These are phyloP conservation scores for Beta macrorhiza DNA, from an alignment of 179 eudicot species.

Conservation along the genomic window DNA sequence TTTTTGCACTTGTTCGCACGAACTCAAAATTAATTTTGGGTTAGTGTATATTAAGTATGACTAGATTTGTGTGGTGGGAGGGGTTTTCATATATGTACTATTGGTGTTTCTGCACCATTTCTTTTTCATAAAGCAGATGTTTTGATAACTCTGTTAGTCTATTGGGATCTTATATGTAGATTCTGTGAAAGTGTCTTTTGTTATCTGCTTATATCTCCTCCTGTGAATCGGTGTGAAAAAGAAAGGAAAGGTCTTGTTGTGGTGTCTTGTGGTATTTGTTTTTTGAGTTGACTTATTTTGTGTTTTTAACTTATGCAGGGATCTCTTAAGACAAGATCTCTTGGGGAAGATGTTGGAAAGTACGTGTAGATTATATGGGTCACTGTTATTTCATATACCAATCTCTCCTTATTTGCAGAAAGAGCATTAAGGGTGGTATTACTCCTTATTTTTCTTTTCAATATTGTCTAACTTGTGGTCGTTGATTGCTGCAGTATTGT, in stretches of 20 bases:
- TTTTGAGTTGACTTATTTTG: conserved; percentile 12
- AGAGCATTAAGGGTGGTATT: not conserved
- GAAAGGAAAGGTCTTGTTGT: not conserved
- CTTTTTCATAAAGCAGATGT: not conserved
- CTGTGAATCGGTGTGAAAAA: too few species aligned
- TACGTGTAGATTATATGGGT: conserved; percentile 5
- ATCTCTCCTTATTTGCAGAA: not conserved
- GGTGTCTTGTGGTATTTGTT: not conserved
- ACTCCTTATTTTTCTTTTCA: not conserved
- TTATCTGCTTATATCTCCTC: not conserved
- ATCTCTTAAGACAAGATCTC: not conserved
- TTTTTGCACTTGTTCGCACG: not conserved
- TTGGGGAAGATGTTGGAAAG: conserved; percentile 27
- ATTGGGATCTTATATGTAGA: not conserved
- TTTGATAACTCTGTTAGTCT: not conserved
- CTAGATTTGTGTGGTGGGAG: not conserved
- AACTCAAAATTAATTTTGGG: not conserved
- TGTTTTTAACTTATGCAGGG: conserved; percentile 29
- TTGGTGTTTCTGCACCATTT: not conserved
- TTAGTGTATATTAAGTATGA: not conserved
- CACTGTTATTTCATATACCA: not conserved
- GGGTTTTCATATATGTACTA: not conserved
- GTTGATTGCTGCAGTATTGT: conserved; percentile 53
- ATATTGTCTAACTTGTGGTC: conserved; percentile 2
- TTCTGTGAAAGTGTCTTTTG: not conserved